Evolutionary conservation across 345 rosid species (phyloP), one percentile per base, ranked within the genome.

Genomic region (Punica granatum): DNA sequence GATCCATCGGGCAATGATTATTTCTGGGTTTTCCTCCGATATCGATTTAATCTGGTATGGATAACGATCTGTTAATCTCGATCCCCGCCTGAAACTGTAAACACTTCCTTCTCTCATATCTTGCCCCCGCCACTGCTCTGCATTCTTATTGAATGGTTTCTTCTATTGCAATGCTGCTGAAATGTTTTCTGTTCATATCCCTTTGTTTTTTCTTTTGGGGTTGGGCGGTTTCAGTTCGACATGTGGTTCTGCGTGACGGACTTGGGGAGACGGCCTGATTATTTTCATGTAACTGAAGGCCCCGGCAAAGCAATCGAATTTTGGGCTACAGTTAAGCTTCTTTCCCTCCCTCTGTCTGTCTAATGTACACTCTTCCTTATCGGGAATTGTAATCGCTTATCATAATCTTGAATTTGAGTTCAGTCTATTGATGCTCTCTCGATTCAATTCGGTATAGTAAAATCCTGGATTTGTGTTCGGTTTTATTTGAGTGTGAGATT

Each of bases 211-310:
- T 25, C 3, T 26, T 62, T 9, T 74, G 58, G 31, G 37, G 3
- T 60, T 36, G 3, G 43, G 48, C 11, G 31, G 25, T 49, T 56
- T 3, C 84, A 94, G 98, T 94, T 94, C 78, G 89, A 92, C 61
- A 92, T 95, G 99, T 88, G 96, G 2, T 90, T 90, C 69, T 95
- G 92, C 76, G 88, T 92, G 99, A 92, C 93, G 67, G 92, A 92
- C 79, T 76, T 95, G 79, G 98, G 97, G 67, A 83, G 96, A 67
- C 90, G 96, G 96, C 99, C 96, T 4, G 98, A 95, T 73, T 92
- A 88, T 78, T 95, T 92, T 66, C 97, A 90, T 76, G 97, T 95
- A n/a, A 87, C 99, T 13, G 92, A 95, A 81, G 93, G 76, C 63
- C 88, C 97, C 2, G 89, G 88, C 3, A n/a, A n/a, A n/a, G n/a